phyloP scores from a whole-genome alignment of 768 basidiomycete genomes.

The Podaxis rugospora region DNA sequence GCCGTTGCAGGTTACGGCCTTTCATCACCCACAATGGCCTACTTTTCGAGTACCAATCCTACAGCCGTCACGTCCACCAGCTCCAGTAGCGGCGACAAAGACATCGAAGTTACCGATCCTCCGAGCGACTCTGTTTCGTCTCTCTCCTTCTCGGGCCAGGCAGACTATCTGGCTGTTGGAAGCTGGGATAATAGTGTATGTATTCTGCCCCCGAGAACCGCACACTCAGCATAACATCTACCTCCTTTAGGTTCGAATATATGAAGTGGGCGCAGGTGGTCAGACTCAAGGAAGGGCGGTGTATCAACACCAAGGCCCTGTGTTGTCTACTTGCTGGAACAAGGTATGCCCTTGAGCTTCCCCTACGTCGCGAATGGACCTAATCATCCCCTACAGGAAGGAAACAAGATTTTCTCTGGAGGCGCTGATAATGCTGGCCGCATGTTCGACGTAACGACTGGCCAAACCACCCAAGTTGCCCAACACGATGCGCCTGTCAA shows the following conservation, averaged over 20 bases:
- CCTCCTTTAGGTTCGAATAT: constrained; percentile 74
- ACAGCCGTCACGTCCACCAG: constrained; percentile 27
- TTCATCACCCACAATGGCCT: constrained; percentile 31
- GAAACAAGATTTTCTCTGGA: constrained; percentile 85
- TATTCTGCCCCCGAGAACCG: constrained; percentile 3
- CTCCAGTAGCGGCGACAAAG: constrained; percentile 55
- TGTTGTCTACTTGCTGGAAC: constrained; percentile 86
- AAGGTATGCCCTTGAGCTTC: constrained; percentile 47
- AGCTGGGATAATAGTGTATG: constrained; percentile 92
- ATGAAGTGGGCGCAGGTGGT: constrained; percentile 79
- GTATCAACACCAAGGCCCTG: constrained; percentile 89
- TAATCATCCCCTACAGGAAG: constrained; percentile 51
- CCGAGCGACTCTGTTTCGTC: constrained; percentile 86
- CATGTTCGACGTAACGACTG: constrained; percentile 86
- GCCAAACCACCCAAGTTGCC: constrained; percentile 77
- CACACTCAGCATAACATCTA: constrained; percentile 11
- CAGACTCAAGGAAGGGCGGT: constrained; percentile 87
- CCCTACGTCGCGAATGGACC: constrained; percentile 3
- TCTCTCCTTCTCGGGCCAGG: constrained; percentile 77
- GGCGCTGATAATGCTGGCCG: constrained; percentile 96
- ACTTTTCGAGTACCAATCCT: constrained; percentile 30
- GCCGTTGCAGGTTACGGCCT: constrained; percentile 16
- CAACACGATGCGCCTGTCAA: constrained; percentile 89
- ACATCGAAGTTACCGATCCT: constrained; percentile 76
- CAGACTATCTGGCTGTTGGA: constrained; percentile 88